phyloP scores from a whole-genome alignment of 148 eudicot genomes.

The Camellia japonica region DNA sequence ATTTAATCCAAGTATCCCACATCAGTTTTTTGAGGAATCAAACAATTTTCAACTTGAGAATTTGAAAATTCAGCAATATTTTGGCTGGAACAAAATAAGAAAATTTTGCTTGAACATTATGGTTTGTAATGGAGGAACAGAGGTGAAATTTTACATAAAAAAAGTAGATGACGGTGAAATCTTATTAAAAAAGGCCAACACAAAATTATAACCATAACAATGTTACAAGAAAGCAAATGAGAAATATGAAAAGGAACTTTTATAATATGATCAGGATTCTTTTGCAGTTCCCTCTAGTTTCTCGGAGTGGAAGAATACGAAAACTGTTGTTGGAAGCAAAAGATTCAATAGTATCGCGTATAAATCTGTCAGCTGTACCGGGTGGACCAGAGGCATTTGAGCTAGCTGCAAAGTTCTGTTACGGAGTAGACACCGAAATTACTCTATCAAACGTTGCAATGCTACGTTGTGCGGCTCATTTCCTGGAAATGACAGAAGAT shows the following conservation, averaged over 20 bases:
- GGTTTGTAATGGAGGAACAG: too few relatives aligned
- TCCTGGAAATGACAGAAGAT: conserved; percentile 93
- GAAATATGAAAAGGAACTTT: background rate
- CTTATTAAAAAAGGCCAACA: too few relatives aligned
- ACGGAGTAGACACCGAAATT: conserved; percentile 78
- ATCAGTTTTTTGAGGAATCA: too few relatives aligned
- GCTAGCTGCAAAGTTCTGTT: conserved; percentile 91
- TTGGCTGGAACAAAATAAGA: too few relatives aligned
- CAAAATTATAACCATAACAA: background rate
- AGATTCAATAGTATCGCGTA: conserved; percentile 56
- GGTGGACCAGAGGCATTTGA: conserved; percentile 93
- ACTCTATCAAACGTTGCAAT: conserved; percentile 69
- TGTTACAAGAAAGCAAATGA: background rate
- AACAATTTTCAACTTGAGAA: too few relatives aligned
- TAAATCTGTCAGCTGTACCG: conserved; percentile 58
- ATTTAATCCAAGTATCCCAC: too few relatives aligned
- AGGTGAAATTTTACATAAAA: too few relatives aligned
- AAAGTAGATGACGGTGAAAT: too few relatives aligned
- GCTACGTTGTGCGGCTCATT: conserved; percentile 77
- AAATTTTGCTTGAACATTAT: too few relatives aligned
- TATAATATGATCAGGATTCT: background rate
- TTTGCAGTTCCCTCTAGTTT: conserved; percentile 89
- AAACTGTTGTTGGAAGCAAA: conserved; percentile 67
- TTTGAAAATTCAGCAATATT: too few relatives aligned
- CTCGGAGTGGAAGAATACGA: conserved; percentile 84